Evolutionary conservation across 495 filamentous ascomycete genomes (phyloP).

Genomic region (Pyrenula massariospora): DNA sequence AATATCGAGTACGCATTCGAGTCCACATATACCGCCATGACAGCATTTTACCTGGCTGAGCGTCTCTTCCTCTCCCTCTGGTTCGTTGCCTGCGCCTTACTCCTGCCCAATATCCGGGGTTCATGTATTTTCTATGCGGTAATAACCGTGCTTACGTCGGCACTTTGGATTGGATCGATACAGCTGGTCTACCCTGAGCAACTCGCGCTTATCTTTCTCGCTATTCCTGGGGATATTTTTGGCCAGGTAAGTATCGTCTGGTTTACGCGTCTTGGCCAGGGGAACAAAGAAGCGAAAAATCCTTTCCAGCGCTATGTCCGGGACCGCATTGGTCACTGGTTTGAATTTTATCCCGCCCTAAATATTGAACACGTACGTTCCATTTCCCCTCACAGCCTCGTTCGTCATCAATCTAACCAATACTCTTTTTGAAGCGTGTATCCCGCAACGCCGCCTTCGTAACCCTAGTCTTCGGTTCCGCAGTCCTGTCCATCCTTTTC

Average conservation of each 20-base stretch:
- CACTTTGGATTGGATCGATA: constrained; percentile 34
- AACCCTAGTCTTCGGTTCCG: constrained; percentile 47
- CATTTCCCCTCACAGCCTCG: too few relatives aligned
- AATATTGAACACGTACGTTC: constrained; percentile 45
- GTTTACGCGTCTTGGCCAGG: not conserved
- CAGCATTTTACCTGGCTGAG: constrained; percentile 43
- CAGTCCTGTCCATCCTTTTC: constrained; percentile 44
- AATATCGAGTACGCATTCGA: constrained; percentile 41
- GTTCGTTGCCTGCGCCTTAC: constrained; percentile 23
- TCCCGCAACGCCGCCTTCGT: constrained; percentile 30
- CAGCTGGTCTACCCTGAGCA: not conserved
- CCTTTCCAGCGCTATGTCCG: not conserved
- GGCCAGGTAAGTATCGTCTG: not conserved
- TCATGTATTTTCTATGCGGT: constrained; percentile 35
- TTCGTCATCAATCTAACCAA: not conserved
- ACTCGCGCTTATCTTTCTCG: not conserved
- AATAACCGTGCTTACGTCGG: constrained; percentile 22
- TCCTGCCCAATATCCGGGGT: constrained; percentile 41
- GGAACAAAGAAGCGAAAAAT: constrained; percentile 15
- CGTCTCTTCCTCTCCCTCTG: constrained; percentile 35
- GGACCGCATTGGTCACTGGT: constrained; percentile 20
- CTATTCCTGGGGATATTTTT: not conserved
- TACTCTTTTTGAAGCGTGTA: not conserved
- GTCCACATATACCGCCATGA: constrained; percentile 36
- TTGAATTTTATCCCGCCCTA: constrained; percentile 45